These are phyloP conservation scores for Dalbergia cultrata DNA, from an alignment of 306 rosid genomes.

Conservation along the genomic window DNA sequence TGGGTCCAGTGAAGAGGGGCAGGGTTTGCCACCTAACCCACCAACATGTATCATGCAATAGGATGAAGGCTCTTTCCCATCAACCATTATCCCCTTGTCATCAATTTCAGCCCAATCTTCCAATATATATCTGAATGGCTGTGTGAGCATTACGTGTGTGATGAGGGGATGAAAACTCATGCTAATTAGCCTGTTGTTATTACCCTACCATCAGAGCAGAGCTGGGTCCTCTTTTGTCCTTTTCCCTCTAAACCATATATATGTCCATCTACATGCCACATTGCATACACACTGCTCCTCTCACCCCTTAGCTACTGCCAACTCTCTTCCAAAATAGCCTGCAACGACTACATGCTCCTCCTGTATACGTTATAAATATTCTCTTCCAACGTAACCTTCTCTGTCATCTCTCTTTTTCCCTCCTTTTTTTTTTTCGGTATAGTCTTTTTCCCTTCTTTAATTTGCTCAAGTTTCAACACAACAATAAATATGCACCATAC, in stretches of 20 bases:
- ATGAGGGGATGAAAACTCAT: constrained; percentile 33
- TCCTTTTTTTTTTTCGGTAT: too few relatives aligned
- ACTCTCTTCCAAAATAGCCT: constrained; percentile 42
- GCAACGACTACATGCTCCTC: constrained; percentile 24
- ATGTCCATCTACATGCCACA: constrained; percentile 46
- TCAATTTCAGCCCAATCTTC: constrained; percentile 26
- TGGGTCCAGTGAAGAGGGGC: constrained; percentile 95
- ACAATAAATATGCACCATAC: neutral
- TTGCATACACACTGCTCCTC: constrained; percentile 39
- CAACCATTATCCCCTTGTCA: constrained; percentile 61
- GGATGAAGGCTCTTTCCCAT: constrained; percentile 82
- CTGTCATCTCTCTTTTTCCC: neutral
- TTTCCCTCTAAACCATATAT: constrained; percentile 30
- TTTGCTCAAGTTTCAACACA: constrained; percentile 38
- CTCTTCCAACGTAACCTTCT: neutral
- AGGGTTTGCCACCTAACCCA: constrained; percentile 99
- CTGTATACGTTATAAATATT: constrained; percentile 3
- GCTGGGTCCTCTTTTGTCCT: constrained; percentile 64
- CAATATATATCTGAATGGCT: constrained; percentile 13
- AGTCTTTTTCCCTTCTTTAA: neutral
- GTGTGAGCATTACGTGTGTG: neutral
- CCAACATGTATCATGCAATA: constrained; percentile 95
- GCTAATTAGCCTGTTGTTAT: constrained; percentile 42
- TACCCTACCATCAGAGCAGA: constrained; percentile 53
- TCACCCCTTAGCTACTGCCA: constrained; percentile 45